These are phyloP conservation scores for Cytidiella melzeri DNA, from an alignment of 768 basidiomycete genomes.

Conservation along the genomic window DNA sequence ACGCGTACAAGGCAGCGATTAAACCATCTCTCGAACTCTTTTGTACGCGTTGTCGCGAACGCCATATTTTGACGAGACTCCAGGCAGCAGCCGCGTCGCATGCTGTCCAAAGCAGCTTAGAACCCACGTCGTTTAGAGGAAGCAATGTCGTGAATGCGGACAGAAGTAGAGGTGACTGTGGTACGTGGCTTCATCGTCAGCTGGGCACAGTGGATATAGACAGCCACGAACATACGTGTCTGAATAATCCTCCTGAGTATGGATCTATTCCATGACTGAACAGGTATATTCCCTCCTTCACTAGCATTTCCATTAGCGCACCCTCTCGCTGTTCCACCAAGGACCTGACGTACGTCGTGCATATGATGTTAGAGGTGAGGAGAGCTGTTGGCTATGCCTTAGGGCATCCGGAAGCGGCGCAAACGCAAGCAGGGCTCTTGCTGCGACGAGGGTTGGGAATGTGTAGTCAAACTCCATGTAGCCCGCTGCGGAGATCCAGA, in stretches of 20 bases:
- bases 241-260: constrained; percentile 80
- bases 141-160: constrained; percentile 68
- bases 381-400: constrained; percentile 67
- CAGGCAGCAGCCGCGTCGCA: constrained; percentile 65
- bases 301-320: constrained; percentile 33
- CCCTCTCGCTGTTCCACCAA: neutral
- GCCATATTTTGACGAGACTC: constrained; percentile 65
- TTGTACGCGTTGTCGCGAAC: constrained; percentile 46
- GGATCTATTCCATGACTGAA: constrained; percentile 75
- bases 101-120: constrained; percentile 63
- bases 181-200: neutral
- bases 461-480: constrained; percentile 18
- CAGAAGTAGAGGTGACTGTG: constrained; percentile 79
- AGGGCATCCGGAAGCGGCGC: constrained; percentile 45
- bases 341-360: constrained; percentile 52
- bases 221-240: constrained; percentile 55
- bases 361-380: constrained; percentile 78
- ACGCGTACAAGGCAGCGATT: constrained; percentile 64
- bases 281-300: constrained; percentile 86
- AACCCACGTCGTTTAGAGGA: constrained; percentile 41
- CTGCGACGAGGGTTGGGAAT: constrained; percentile 39
- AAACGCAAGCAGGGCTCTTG: constrained; percentile 47
- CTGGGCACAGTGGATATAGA: neutral
- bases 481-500: no score
- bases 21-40: constrained; percentile 49